Conservation (phyloP, 2,329 filamentous ascomycete species). For the Diaporthe amygdali region DNA sequence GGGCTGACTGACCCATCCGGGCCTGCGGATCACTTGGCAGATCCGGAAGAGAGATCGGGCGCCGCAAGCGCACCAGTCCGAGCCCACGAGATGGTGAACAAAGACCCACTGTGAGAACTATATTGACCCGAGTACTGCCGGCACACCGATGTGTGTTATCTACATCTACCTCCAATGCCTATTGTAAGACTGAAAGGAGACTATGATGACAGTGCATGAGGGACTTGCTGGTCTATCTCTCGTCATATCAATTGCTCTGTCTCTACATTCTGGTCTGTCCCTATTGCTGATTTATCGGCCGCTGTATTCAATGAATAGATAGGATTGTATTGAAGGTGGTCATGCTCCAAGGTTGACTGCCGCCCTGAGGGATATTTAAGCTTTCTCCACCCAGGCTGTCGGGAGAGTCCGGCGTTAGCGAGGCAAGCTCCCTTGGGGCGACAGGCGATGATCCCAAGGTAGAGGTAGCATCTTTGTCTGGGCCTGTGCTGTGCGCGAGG, state of each 20-base stretch:
- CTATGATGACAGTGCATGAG: not conserved
- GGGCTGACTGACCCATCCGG: not conserved
- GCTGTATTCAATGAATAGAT: too few species aligned
- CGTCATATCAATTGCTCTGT: too few species aligned
- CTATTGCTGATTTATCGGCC: too few species aligned
- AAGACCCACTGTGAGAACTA: not conserved
- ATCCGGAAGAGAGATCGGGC: not conserved
- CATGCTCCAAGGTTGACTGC: not conserved
- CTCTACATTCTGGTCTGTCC: too few species aligned
- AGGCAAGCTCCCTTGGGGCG: not conserved
- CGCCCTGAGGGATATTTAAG: conserved; percentile 17
- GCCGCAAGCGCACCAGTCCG: conserved; percentile 3
- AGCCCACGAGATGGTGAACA: not conserved
- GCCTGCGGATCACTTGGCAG: not conserved
- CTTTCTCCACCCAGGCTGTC: conserved; percentile 12
- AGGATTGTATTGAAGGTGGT: not conserved
- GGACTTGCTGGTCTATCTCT: too few species aligned
- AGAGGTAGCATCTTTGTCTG: not conserved
- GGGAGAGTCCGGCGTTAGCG: conserved; percentile 12
- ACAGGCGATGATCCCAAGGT: not conserved
- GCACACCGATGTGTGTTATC: not conserved
- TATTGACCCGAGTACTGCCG: conserved; percentile 1
- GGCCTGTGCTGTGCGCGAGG: not conserved
- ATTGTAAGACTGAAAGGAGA: not conserved
- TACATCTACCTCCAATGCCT: not conserved